Evolutionary conservation across 129 eudicot genomes (phyloP).

Genomic region (Dittrichia graveolens): DNA sequence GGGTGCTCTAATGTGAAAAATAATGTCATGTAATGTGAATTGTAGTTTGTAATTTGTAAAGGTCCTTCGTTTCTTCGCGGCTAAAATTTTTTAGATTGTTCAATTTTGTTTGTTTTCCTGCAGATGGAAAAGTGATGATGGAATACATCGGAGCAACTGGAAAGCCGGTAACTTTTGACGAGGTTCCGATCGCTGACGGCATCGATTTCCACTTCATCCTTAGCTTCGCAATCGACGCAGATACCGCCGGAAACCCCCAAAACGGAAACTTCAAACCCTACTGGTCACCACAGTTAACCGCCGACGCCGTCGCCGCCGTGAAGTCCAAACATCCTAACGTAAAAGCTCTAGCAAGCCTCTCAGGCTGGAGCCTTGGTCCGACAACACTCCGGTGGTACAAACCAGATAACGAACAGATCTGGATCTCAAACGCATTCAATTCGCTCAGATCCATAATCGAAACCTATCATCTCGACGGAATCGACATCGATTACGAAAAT

Average conservation of each 20-base stretch:
- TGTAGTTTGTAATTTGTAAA: not conserved
- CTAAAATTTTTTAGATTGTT: not conserved
- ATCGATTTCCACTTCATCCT: conserved; percentile 78
- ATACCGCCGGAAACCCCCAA: conserved; percentile 48
- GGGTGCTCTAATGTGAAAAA: too few relatives aligned
- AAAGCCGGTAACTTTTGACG: conserved; percentile 41
- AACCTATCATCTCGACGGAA: conserved; percentile 65
- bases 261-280: conserved; percentile 70
- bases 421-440: conserved; percentile 60
- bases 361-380: conserved; percentile 69
- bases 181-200: conserved; percentile 50
- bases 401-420: conserved; percentile 42
- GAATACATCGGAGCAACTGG: conserved; percentile 90
- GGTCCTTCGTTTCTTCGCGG: not conserved
- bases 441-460: conserved; percentile 49
- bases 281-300: conserved; percentile 57
- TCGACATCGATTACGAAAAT: conserved; percentile 68
- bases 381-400: conserved; percentile 61
- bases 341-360: conserved; percentile 77
- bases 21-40: too few relatives aligned
- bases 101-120: not conserved
- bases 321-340: conserved; percentile 61
- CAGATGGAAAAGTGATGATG: conserved; percentile 77
- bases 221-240: conserved; percentile 70
- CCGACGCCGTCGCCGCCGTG: conserved; percentile 47